Percentiles rank a stretch among this genome's conserved stretches.
Evolutionary conservation across 208 protist genomes (phyloP).

Genomic region (Eutreptiella sp.): DNA sequence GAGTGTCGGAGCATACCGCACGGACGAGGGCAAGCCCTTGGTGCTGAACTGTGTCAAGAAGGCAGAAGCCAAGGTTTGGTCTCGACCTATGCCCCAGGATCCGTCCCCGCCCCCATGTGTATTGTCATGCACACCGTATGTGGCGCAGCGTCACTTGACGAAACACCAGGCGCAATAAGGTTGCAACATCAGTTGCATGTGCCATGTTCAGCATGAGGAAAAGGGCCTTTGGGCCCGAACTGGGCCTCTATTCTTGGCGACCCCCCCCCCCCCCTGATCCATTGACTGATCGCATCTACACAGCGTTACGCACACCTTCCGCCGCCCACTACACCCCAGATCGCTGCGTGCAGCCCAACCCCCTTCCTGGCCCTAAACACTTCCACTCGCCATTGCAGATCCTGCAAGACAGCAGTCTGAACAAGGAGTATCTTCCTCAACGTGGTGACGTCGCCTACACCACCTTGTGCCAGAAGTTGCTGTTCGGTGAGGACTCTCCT

Average conservation of each 20-base stretch:
- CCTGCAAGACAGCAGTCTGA: constrained; percentile 52
- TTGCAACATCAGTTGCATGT: no score
- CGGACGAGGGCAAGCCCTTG: constrained; percentile 80
- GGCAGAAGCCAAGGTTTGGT: constrained; percentile 55
- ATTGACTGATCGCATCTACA: no score
- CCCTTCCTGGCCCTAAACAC: no score
- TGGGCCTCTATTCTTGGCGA: no score
- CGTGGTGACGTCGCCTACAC: constrained; percentile 72
- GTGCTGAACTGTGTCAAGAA: constrained; percentile 81
- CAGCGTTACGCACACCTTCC: no score
- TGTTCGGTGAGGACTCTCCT: constrained; percentile 72
- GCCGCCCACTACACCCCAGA: no score
- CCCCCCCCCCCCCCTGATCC: no score
- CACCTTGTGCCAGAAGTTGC: constrained; percentile 56
- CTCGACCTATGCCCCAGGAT: constrained; percentile 2
- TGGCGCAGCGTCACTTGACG: no score
- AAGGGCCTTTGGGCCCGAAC: no score
- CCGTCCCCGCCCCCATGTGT: constrained; percentile 6
- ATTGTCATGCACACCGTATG: constrained; percentile 4
- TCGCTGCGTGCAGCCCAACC: no score
- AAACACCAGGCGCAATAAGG: no score
- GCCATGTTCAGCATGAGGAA: no score
- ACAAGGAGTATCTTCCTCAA: constrained; percentile 97
- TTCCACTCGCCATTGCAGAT: background rate
- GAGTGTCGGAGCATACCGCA: constrained; percentile 95